These are phyloP conservation scores for Hygrocybe coccinea DNA, from an alignment of 768 basidiomycete genomes.

Conservation along the genomic window DNA sequence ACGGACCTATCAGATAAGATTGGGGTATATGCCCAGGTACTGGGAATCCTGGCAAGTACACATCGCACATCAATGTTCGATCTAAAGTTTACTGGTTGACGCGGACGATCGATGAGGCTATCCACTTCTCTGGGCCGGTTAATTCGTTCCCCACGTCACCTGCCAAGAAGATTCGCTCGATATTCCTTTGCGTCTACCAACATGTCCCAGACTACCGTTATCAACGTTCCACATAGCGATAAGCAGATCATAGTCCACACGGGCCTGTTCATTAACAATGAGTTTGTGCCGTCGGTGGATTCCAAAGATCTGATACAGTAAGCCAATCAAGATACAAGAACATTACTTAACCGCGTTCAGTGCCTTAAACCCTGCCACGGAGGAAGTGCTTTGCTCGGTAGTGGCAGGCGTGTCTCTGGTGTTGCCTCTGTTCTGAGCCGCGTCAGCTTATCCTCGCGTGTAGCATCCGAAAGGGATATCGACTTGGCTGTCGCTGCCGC, in stretches of 20 bases:
- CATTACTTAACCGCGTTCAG: conserved; percentile 30
- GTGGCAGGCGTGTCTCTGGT: conserved; percentile 41
- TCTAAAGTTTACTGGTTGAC: too few relatives aligned
- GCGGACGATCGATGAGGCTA: not conserved
- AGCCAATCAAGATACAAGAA: conserved; percentile 20
- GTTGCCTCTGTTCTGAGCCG: not conserved
- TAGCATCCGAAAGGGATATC: conserved; percentile 71
- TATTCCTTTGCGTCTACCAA: conserved; percentile 14
- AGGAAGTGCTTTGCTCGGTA: conserved; percentile 65
- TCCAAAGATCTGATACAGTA: conserved; percentile 62
- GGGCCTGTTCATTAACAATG: conserved; percentile 88
- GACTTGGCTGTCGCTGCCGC: conserved; percentile 82
- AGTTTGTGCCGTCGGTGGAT: conserved; percentile 76
- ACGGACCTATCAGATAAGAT: too few relatives aligned
- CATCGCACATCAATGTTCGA: too few relatives aligned
- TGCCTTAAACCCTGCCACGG: conserved; percentile 78
- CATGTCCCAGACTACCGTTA: conserved; percentile 43
- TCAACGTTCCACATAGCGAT: conserved; percentile 39
- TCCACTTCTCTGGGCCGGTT: conserved; percentile 13
- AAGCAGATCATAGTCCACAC: conserved; percentile 63
- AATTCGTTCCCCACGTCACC: too few relatives aligned
- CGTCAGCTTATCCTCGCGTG: not conserved
- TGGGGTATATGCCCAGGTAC: too few relatives aligned
- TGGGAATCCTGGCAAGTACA: too few relatives aligned
- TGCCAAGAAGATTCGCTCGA: too few relatives aligned